Percentiles rank a stretch among this genome's conserved stretches.
phyloP scores from a whole-genome alignment of 345 rosid genomes.

The Firmiana major region DNA sequence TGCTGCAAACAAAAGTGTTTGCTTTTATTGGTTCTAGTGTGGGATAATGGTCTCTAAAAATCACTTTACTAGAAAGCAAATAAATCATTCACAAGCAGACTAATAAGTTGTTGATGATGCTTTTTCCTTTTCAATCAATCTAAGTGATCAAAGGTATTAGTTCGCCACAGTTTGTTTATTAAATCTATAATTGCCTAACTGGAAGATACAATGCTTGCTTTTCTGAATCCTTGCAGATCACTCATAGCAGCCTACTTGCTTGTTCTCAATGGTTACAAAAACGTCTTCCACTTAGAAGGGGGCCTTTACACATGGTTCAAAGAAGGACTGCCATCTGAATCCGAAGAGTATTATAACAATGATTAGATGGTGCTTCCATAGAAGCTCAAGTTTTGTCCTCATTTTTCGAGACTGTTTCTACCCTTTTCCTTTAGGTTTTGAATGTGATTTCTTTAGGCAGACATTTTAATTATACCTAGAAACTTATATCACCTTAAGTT shows the following conservation, averaged over 20 bases:
- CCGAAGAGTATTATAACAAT: constrained; percentile 39
- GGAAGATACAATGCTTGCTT: neutral
- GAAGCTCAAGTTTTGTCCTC: constrained; percentile 30
- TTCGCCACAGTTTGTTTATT: neutral
- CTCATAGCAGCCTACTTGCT: constrained; percentile 93
- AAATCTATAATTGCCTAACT: neutral
- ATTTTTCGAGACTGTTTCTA: neutral
- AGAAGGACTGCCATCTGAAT: constrained; percentile 66
- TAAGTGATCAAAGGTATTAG: neutral
- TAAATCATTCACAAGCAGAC: neutral
- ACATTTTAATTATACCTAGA: neutral
- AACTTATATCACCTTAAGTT: neutral
- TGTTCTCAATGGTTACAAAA: constrained; percentile 78
- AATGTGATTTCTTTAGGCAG: neutral
- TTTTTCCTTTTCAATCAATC: neutral
- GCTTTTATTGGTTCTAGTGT: neutral
- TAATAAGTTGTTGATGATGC: neutral
- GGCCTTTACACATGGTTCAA: constrained; percentile 83
- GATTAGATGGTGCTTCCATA: constrained; percentile 16
- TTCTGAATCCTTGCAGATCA: constrained; percentile 54
- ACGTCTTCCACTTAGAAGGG: constrained; percentile 91
- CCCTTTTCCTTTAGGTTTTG: neutral
- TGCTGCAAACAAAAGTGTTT: neutral
- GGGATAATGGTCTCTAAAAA: neutral
- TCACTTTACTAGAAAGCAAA: neutral